Conservation (phyloP, 768 basidiomycete genomes). For the Kwoniella sp. region DNA sequence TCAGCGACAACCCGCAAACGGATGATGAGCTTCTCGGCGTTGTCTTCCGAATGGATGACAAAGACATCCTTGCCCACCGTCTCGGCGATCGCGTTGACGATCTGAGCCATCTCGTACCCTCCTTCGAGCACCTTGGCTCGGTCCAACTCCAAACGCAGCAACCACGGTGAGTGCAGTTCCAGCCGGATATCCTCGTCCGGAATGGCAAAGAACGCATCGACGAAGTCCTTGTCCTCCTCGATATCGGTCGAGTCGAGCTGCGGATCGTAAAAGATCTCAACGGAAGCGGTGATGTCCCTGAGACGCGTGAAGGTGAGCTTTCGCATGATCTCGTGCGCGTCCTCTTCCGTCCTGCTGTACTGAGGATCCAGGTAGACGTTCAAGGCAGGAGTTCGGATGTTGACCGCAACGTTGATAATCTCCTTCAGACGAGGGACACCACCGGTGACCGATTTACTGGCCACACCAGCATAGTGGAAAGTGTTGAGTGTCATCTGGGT, state of each 20-base stretch:
- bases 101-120: conserved; percentile 89
- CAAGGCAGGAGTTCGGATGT: conserved; percentile 97
- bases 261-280: conserved; percentile 98
- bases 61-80: conserved; percentile 94
- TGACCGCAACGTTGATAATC: conserved; percentile 97
- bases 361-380: conserved; percentile 62
- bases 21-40: conserved; percentile 92
- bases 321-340: conserved; percentile 45
- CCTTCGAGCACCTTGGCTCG: conserved; percentile 97
- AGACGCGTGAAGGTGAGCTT: conserved; percentile 82
- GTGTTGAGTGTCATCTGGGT: conserved; percentile 99
- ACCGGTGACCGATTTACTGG: conserved; percentile 98
- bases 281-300: conserved; percentile 86
- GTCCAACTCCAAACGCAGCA: conserved; percentile 92
- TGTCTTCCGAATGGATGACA: conserved; percentile 98
- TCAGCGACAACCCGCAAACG: conserved; percentile 88
- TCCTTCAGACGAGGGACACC: conserved; percentile 99
- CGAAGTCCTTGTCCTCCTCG: conserved; percentile 91
- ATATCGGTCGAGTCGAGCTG: conserved; percentile 87
- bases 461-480: conserved; percentile 99
- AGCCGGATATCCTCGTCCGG: conserved; percentile 93
- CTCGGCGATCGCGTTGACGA: conserved; percentile 86
- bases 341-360: conserved; percentile 62
- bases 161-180: conserved; percentile 91
- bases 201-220: conserved; percentile 98